Evolutionary conservation across 257 asterid species (phyloP), one percentile per base, ranked within the genome.

Genomic region (Ilex asprella): DNA sequence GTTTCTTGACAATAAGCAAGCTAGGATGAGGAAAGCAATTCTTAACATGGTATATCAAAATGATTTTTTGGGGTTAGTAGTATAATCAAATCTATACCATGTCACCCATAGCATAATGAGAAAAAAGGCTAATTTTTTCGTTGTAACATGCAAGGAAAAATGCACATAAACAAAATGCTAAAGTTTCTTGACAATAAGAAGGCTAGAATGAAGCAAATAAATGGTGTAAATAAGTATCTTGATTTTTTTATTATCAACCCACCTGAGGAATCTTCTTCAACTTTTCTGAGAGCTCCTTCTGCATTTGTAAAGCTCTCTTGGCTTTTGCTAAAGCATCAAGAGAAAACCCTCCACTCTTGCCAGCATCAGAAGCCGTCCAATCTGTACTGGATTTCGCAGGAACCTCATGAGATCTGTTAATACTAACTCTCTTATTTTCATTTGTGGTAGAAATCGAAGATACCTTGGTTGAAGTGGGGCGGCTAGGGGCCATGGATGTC

Each of bases 341-440:
- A 73, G 99, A 84, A 56, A 82, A 81, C 68, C 80, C 91, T 67
- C 79, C 86, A 78, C 77, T 74, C 85, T 81, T 85, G 80, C 88
- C 86, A 59, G 81, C 85, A 77, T 75, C 86, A 65, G 85, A 66
- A 84, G 88, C 76, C 72, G 82, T 77, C 82, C 88, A 90, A 89
- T 89, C 99, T 87, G 99, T 89, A 89, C 97, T 89, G 75, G 88
- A 87, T 85, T 89, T 87, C 94, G 96, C 99, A 89, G 89, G 91
- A 89, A 84, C 96, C 99, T 82, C 96, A 87, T 93, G 89, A 93
- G 84, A 87, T 87, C 97, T 81, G 96, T 75, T 87, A 87, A 61
- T 78, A 89, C 85, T 89, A 93, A 83, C 94, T 89, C 96, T 95
- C 92, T 84, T 89, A 89, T 85, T 93, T 93, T 93, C 96, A 85